Conservation (phyloP, 805 yeast species). For the Yamadazyma olivae region DNA sequence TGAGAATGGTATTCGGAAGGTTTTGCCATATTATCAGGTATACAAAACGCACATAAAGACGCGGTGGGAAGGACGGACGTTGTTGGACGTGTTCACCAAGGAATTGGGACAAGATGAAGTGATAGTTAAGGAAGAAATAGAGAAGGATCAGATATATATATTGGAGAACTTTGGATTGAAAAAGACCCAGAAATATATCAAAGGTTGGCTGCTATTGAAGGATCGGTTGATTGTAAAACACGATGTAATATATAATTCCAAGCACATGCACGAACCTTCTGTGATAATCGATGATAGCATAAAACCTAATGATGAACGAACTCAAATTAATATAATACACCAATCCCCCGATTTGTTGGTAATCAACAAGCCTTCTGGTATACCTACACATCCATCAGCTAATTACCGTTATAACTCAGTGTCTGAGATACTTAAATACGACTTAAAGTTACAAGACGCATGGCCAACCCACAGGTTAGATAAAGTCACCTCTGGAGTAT, state of each 20-base stretch:
- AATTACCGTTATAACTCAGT: slow-evolving; percentile 42
- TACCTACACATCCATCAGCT: slow-evolving; percentile 54
- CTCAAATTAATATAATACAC: slow-evolving; percentile 22
- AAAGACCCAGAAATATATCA: slow-evolving; percentile 11
- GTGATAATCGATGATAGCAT: slow-evolving; percentile 19
- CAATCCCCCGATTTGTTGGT: slow-evolving; percentile 39
- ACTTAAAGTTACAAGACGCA: slow-evolving; percentile 21
- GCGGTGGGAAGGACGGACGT: slow-evolving; percentile 35
- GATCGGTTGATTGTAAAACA: slow-evolving; percentile 15
- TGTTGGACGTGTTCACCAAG: slow-evolving; percentile 24
- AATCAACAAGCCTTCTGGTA: slow-evolving; percentile 50
- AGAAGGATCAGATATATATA: slow-evolving; percentile 22
- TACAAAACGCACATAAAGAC: slow-evolving; percentile 33
- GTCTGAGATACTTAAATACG: slow-evolving; percentile 38
- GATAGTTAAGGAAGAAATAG: slow-evolving; percentile 23
- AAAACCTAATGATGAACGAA: slow-evolving; percentile 7
- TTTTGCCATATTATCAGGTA: slow-evolving; percentile 30
- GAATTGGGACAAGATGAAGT: slow-evolving; percentile 33
- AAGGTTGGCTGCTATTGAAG: slow-evolving; percentile 19
- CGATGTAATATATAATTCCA: slow-evolving; percentile 25
- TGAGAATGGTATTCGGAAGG: slow-evolving; percentile 33
- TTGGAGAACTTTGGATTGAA: slow-evolving; percentile 17
- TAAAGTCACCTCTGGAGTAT: slow-evolving; percentile 49
- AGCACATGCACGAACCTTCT: slow-evolving; percentile 48
- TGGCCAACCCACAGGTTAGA: slow-evolving; percentile 52